Base-by-base conservation (phyloP, 768 basidiomycete species). In the Cubamyces sp. region DNA sequence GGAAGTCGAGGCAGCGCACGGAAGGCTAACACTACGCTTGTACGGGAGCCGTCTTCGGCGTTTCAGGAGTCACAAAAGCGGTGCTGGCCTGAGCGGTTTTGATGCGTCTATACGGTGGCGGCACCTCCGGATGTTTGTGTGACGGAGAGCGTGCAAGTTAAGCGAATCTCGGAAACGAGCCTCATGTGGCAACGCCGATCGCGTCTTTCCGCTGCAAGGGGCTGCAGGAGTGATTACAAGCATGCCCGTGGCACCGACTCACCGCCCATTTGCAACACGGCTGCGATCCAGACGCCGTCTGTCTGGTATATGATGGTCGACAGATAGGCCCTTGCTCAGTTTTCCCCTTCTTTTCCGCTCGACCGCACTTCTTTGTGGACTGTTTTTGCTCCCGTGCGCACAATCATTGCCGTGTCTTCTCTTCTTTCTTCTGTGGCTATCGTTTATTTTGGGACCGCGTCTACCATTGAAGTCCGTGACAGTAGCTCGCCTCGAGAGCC, bases 1-100 rank as follows among this genome's bases (percentile, higher is more conserved):
- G n/a, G n/a, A n/a, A n/a, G 28, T 30, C 28, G 28, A 30, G 28
- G 28, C 28, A 8, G 28, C 28, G 28, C 28, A 34, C 34, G 34
- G 34, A 34, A 34, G 34, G 34, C 34, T 11, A 34, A 34, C 34
- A 34, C 1, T 34, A 34, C 34, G 34, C 34, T 34, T 34, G 9
- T 34, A 9, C 34, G 34, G 34, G 11, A 34, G 34, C 9, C 34
- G 34, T 34, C 34, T 11, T 34, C 34, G 34, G 34, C 11, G 34
- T 34, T 34, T 34, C 34, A 34, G 34, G 25, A 6, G 53, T 54
- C 53, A 54, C 53, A 54, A 54, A 54, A 34, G 53, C 53, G 25
- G 53, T 54, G 53, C 49, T 23, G 28, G 41, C 43, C 9, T 43
- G 18, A 7, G 41, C 40, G 53, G 53, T 1, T 1, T 28, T 30